Evolutionary conservation across 2,329 filamentous ascomycete species (phyloP).

Genomic region (Chaetomiaceae sp.): DNA sequence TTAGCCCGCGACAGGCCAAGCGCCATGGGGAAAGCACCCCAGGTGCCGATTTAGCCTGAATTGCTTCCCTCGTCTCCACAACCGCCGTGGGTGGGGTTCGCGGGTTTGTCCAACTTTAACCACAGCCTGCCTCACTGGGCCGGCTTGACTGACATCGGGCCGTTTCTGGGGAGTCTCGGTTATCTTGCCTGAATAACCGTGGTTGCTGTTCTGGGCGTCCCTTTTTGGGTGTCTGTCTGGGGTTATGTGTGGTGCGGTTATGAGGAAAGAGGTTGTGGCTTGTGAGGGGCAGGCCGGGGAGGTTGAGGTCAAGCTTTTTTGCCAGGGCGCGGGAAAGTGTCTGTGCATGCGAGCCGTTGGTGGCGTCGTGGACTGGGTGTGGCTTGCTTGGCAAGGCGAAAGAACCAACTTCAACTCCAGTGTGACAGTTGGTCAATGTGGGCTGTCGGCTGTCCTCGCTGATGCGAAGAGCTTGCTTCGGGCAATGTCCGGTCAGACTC

Average conservation of each 20-base stretch:
- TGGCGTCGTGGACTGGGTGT: background rate
- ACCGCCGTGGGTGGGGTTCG: background rate
- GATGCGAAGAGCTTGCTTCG: too few species aligned
- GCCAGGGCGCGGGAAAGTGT: background rate
- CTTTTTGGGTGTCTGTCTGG: too few species aligned
- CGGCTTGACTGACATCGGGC: slow-evolving; percentile 2
- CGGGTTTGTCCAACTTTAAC: too few species aligned
- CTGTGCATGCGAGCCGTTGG: background rate
- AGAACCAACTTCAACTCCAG: too few species aligned
- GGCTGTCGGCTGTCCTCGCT: too few species aligned
- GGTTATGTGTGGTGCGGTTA: too few species aligned
- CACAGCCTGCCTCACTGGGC: background rate
- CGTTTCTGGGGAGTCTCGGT: background rate
- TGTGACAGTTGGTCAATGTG: too few species aligned
- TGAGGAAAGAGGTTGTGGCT: background rate
- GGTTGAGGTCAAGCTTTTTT: slow-evolving; percentile 5
- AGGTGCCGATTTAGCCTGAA: slow-evolving; percentile 12
- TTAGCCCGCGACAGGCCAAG: background rate
- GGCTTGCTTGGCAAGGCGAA: background rate
- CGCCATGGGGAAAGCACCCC: background rate
- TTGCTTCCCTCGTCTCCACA: background rate
- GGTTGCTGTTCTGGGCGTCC: too few species aligned
- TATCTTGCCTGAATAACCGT: too few species aligned
- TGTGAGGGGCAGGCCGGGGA: background rate
- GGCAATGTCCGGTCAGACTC: too few species aligned